Base-by-base conservation (phyloP, 257 asterid species). In the Fraxinus cuspidata region DNA sequence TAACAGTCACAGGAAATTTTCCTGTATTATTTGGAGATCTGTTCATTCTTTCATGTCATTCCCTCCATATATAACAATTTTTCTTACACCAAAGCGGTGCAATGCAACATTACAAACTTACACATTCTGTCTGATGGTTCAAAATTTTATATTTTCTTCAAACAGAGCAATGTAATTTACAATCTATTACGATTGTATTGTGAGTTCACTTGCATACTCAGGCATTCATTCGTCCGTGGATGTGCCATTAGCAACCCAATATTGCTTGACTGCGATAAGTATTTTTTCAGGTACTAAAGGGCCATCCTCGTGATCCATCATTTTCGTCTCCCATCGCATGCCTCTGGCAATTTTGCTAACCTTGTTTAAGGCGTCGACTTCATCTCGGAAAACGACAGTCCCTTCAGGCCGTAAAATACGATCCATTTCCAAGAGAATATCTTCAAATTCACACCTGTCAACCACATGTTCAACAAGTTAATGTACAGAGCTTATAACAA, bases 361-460 rank as follows among this genome's bases (percentile, higher is more conserved):
- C 88, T 88, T 86, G 81, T 92, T 94, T 84, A 94, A 28, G 28
- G 83, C 89, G 11, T 94, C 92, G 0, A 94, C 97, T 72, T 84
- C 98, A 40, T 94, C 98, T 31, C 97, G 90, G 77, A 94, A 77
- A 3, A 94, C 84, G 44, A 92, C 88, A 0, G 71, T 29, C 51
- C 98, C 97, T 89, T 94, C 98, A 0, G 98, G 98, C 49, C 97
- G 86, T 78, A 94, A 74, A 47, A 94, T 88, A 0, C 97, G 90
- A 71, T 94, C 98, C 97, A 94, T 92, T 78, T 94, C 98, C 13
- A 94, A 85, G 53, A 94, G 96, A 72, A 94, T 88, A 81, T 92
- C 97, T 83, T 94, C 97, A 25, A 86, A 94, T 9, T 87, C 85
- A 81, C 98, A 92, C 91, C 98, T 94, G 86, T 71, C 79, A 25